Evolutionary conservation across 192 early-diverging fungal species (phyloP), one percentile per base, ranked within the genome.

Genomic region (Ambispora gerdemannii): DNA sequence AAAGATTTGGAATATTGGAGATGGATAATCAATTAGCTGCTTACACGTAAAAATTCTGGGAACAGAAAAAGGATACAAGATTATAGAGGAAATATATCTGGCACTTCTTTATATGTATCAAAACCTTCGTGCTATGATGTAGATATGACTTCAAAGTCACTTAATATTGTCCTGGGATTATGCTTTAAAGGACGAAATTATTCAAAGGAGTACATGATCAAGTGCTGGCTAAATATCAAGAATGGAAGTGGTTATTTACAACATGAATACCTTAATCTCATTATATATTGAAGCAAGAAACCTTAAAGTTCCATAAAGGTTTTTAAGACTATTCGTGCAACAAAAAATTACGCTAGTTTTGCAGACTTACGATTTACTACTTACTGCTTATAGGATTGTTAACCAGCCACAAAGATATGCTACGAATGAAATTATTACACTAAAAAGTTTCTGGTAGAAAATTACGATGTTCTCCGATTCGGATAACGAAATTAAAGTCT

Each of bases 131-230:
- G 19, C 13, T 63, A 47, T 63, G n/a, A 63, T 63, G 4, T 63
- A 22, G 27, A 50, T 30, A 65, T 65, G 43, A 50, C 43, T 7
- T 17, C 43, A 13, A 65, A 65, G 50, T 49, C 63, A 27, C 25
- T 65, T 50, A 47, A 65, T 65, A 11, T 49, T 50, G 20, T 28
- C 33, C 22, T 65, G 22, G 63, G 63, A 24, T 31, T 65, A 51
- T 65, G 36, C 28, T 30, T 65, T 27, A 49, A 51, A 49, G 20
- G 27, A 1, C 4, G 32, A 50, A 17, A 24, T 15, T 19, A 6
- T 28, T 7, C 33, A 13, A 7, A 25, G 50, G 63, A 47, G 6
- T 65, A 27, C 50, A 50, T 65, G 3, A 22, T 28, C 8, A 65
- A 11, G 63, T 35, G 6, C 28, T 25, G 19, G 0, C 32, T 10